A percentile compares a stretch with the other conserved stretches of the same genome.
phyloP scores from a whole-genome alignment of 2,329 filamentous ascomycete genomes.

The Talaromyces sp. region DNA sequence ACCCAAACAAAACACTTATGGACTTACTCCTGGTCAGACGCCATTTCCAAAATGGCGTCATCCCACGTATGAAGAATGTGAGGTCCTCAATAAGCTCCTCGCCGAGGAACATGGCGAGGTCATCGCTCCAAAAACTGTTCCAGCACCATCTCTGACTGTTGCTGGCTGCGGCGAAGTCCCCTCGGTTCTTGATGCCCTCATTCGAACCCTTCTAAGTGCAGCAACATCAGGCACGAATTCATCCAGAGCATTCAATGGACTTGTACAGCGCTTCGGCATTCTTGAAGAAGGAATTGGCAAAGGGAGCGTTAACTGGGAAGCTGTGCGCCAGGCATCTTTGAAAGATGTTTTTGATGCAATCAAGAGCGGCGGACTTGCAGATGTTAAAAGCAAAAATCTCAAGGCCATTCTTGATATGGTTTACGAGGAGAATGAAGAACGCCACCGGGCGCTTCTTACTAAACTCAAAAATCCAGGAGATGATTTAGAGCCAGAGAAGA shows the following conservation, averaged over 20 bases:
- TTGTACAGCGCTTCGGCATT: conserved; percentile 67
- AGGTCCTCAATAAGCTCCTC: conserved; percentile 68
- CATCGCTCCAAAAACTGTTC: conserved; percentile 66
- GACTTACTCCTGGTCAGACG: conserved; percentile 55
- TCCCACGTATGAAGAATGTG: conserved; percentile 70
- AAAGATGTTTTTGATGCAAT: conserved; percentile 70
- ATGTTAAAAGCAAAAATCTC: conserved; percentile 72
- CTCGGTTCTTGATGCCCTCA: conserved; percentile 65
- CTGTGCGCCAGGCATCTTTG: conserved; percentile 62
- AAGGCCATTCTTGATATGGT: conserved; percentile 74
- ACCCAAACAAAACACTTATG: conserved; percentile 40
- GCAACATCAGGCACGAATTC: conserved; percentile 65
- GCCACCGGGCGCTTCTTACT: conserved; percentile 53
- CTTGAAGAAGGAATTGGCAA: conserved; percentile 65
- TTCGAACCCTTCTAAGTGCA: conserved; percentile 64
- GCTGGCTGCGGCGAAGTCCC: conserved; percentile 72
- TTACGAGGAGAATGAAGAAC: conserved; percentile 66
- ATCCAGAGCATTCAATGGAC: conserved; percentile 65
- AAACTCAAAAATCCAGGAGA: conserved; percentile 33
- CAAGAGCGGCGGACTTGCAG: conserved; percentile 69
- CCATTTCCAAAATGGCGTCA: conserved; percentile 70
- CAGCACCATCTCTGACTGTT: conserved; percentile 68
- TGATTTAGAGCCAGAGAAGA: conserved; percentile 52
- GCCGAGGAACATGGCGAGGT: conserved; percentile 67
- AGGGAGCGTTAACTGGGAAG: conserved; percentile 75